Conservation (phyloP, 202 grass and related monocot genomes). For the Zizania palustris region DNA sequence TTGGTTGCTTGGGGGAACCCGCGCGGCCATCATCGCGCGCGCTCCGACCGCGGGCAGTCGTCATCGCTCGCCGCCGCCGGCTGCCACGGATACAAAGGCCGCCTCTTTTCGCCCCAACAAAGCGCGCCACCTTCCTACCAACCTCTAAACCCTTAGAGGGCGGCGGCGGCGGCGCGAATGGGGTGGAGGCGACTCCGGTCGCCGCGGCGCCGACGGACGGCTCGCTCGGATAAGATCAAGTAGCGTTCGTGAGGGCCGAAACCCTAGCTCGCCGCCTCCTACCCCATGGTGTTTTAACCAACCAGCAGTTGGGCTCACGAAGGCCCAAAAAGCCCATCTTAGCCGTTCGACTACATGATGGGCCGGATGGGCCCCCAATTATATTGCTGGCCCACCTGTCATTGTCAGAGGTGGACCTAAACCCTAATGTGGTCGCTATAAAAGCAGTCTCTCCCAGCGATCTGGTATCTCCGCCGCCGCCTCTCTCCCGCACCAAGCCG, state of each 20-base stretch:
- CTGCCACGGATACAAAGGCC: background rate
- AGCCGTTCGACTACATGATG: no score
- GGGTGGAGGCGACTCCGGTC: slow-evolving; percentile 27
- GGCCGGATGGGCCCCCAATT: no score
- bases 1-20: slow-evolving; percentile 41
- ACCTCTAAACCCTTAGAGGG: background rate
- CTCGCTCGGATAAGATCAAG: slow-evolving; percentile 57
- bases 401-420: no score
- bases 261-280: slow-evolving; percentile 22
- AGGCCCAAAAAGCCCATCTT: no score
- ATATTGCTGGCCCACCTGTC: no score
- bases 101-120: background rate
- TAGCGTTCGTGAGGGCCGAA: slow-evolving; percentile 53
- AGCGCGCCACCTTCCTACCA: slow-evolving; percentile 29
- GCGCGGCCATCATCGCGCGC: slow-evolving; percentile 59
- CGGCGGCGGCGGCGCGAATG: background rate
- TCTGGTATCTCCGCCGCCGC: no score
- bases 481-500: no score
- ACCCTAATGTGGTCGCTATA: no score
- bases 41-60: slow-evolving; percentile 63
- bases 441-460: no score
- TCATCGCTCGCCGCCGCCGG: slow-evolving; percentile 41
- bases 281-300: slow-evolving; percentile 3
- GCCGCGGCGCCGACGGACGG: slow-evolving; percentile 33
- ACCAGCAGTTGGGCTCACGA: no score